phyloP scores from a whole-genome alignment of 208 protist genomes.

The Wallacemonas sp. region DNA sequence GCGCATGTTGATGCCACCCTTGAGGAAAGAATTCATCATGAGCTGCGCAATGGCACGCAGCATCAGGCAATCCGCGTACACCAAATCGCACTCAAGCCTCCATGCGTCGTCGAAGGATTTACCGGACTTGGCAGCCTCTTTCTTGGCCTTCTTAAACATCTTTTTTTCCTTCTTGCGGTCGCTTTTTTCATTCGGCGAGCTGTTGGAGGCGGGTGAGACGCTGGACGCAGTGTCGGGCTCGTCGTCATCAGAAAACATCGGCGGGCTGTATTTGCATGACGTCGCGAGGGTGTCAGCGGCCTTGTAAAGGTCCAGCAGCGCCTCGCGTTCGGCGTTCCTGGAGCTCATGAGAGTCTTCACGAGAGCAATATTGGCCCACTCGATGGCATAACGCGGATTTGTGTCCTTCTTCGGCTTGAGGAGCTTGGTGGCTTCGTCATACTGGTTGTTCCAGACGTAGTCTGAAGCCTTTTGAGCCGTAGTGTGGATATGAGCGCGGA shows the following conservation, averaged over 20 bases:
- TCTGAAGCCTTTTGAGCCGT: slow-evolving; percentile 54
- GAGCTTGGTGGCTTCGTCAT: slow-evolving; percentile 50
- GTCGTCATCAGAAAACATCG: slow-evolving; percentile 62
- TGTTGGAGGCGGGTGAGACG: background rate
- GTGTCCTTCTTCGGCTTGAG: slow-evolving; percentile 66
- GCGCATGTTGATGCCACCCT: slow-evolving; percentile 88
- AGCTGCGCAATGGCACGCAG: slow-evolving; percentile 83
- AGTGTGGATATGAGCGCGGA: slow-evolving; percentile 43
- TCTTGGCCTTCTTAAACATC: slow-evolving; percentile 52
- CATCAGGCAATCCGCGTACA: slow-evolving; percentile 88
- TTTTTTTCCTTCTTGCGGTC: slow-evolving; percentile 62
- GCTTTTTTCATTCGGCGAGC: slow-evolving; percentile 11
- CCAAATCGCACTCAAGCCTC: slow-evolving; percentile 91
- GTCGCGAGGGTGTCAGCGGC: slow-evolving; percentile 72
- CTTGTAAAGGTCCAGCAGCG: slow-evolving; percentile 74
- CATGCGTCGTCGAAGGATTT: slow-evolving; percentile 68
- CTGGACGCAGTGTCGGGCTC: slow-evolving; percentile 16
- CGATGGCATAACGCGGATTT: slow-evolving; percentile 82
- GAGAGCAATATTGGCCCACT: slow-evolving; percentile 76
- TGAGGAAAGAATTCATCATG: slow-evolving; percentile 92
- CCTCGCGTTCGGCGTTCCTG: slow-evolving; percentile 74
- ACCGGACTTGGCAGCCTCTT: slow-evolving; percentile 46
- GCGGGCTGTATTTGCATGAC: slow-evolving; percentile 64
- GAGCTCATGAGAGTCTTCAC: slow-evolving; percentile 85
- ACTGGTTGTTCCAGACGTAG: slow-evolving; percentile 88